Conservation (phyloP, 768 basidiomycete species). For the Hemileccinum impolitum region DNA sequence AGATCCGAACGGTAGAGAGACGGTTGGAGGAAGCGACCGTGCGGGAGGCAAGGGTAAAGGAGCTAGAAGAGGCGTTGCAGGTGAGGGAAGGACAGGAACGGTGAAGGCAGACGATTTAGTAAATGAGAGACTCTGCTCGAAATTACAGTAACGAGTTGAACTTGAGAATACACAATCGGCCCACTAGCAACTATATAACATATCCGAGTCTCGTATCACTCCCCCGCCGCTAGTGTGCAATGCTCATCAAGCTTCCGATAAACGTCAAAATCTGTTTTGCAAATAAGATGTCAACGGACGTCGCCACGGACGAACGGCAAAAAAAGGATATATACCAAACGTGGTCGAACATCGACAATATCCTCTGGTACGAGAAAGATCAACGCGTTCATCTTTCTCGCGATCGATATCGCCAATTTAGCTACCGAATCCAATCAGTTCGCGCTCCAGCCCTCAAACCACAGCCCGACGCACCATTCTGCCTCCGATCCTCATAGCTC, state of each 20-base stretch:
- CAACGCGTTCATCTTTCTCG: conserved; percentile 94
- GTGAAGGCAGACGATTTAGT: too few relatives aligned
- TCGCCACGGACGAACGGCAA: too few relatives aligned
- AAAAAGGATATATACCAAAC: conserved; percentile 58
- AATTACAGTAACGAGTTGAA: too few relatives aligned
- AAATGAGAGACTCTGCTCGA: too few relatives aligned
- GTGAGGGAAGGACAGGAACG: conserved; percentile 11
- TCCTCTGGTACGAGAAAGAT: conserved; percentile 98
- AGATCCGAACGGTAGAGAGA: conserved; percentile 24
- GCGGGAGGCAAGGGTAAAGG: conserved; percentile 28
- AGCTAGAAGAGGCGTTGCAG: conserved; percentile 24
- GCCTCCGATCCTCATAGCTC: conserved; percentile 82
- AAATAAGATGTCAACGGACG: background rate
- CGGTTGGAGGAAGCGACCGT: conserved; percentile 21
- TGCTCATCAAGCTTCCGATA: conserved; percentile 88
- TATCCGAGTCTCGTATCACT: too few relatives aligned
- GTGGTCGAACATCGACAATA: conserved; percentile 90
- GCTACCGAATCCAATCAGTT: conserved; percentile 46
- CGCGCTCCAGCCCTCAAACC: background rate
- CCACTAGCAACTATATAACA: too few relatives aligned
- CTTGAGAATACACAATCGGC: too few relatives aligned
- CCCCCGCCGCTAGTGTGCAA: conserved; percentile 38
- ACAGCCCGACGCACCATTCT: conserved; percentile 65
- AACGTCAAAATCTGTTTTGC: conserved; percentile 93
- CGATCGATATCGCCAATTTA: conserved; percentile 96